Evolutionary conservation across 495 filamentous ascomycete genomes (phyloP).

Genomic region (Penicillium subrubescens): DNA sequence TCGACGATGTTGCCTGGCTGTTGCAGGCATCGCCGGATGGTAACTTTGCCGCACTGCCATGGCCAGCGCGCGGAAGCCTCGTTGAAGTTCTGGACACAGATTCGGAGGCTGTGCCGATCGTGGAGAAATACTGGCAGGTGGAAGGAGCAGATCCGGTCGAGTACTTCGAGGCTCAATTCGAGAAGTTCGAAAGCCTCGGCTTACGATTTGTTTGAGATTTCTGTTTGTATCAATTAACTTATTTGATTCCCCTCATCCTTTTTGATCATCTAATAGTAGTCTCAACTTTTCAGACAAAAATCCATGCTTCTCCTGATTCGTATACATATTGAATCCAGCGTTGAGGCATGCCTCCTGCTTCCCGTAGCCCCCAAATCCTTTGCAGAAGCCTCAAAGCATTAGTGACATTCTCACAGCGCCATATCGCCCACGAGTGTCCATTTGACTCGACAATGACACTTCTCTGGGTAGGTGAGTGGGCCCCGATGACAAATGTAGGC

Average conservation of each 20-base stretch:
- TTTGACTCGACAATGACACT: slow-evolving; percentile 2
- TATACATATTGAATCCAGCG: slow-evolving; percentile 7
- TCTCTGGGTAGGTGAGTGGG: slow-evolving; percentile 7
- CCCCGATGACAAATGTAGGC: slow-evolving; percentile 27
- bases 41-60: neutral
- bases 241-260: too few species aligned
- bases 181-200: too few species aligned
- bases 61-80: neutral
- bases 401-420: slow-evolving; percentile 20
- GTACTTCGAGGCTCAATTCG: neutral
- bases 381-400: slow-evolving; percentile 17
- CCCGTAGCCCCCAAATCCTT: neutral
- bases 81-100: neutral
- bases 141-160: neutral
- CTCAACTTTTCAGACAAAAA: neutral
- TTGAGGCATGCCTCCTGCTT: neutral
- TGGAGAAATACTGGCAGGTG: neutral
- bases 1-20: slow-evolving; percentile 11
- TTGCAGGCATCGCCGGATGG: neutral
- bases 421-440: slow-evolving; percentile 17
- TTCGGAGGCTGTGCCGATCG: neutral
- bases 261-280: too few species aligned
- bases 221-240: too few species aligned
- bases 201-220: too few species aligned
- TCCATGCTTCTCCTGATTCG: slow-evolving; percentile 8